Evolutionary conservation across 805 yeast species (phyloP).

Genomic region (Metschnikowia gelsemii): DNA sequence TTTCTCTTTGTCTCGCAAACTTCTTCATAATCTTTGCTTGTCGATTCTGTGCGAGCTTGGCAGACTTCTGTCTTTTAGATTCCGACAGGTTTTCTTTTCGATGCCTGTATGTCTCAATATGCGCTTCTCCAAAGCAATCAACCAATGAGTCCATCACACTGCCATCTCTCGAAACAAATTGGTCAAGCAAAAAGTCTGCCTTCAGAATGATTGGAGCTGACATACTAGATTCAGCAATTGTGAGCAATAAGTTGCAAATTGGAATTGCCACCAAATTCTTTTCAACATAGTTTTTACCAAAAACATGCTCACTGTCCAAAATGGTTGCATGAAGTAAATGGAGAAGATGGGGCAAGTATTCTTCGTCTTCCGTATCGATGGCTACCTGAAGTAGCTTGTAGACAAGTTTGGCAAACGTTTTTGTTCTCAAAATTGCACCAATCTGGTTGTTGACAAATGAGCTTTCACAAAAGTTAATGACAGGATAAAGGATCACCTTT

Average conservation of each 20-base stretch:
- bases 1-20: constrained; percentile 54
- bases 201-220: constrained; percentile 50
- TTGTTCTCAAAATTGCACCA: constrained; percentile 51
- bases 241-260: constrained; percentile 52
- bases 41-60: constrained; percentile 58
- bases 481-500: constrained; percentile 52
- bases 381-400: constrained; percentile 58
- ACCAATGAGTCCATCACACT: constrained; percentile 50
- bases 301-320: constrained; percentile 45
- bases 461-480: constrained; percentile 30
- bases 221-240: constrained; percentile 50
- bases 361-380: constrained; percentile 49
- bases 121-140: constrained; percentile 57
- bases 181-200: constrained; percentile 57
- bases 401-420: constrained; percentile 54
- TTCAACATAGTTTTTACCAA: constrained; percentile 42
- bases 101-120: constrained; percentile 49
- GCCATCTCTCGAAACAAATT: constrained; percentile 49
- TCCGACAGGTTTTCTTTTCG: constrained; percentile 45
- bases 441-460: constrained; percentile 39
- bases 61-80: constrained; percentile 54
- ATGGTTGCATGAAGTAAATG: constrained; percentile 70
- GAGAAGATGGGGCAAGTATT: constrained; percentile 56
- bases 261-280: constrained; percentile 55
- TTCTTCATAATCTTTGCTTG: constrained; percentile 60